Base-by-base conservation (phyloP, 2,329 filamentous ascomycete genomes). In the Rasamsonia emersonii region DNA sequence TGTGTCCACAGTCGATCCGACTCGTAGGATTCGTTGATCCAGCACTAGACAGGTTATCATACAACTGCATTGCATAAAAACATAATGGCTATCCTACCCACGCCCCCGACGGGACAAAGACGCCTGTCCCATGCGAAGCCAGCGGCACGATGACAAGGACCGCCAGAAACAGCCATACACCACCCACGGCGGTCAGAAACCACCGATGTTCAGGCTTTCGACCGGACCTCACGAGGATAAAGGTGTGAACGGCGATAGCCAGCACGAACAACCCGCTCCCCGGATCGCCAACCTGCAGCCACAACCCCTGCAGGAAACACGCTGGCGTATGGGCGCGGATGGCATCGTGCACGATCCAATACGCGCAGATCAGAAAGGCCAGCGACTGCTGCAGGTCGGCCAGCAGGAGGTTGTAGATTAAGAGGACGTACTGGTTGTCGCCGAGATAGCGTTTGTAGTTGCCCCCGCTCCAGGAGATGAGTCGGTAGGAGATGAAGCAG, bases 181-280 rank as follows among this genome's bases (percentile, higher is more conserved):
- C 49, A 9, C 66, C 35, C 10, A 72, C 65, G 8, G 53, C 54
- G 3, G 41, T 35, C 4, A 68, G 53, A 33, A 73, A 71, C 32
- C 51, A 47, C n/a, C 41, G 50, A 43, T 68, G 63, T 4, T 58
- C 54, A 42, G 70, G 40, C 31, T 66, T 65, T 27, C 57, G 59
- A 7, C 67, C 65, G 40, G 61, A 59, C 6, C 69, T 58, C 5
- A 73, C 62, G 5, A 65, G 55, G 33, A 67, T 40, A 47, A 67
- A 70, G 0, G 69, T 73, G 39, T 73, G 68, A n/a, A 71, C 47
- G 8, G 68, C 68, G 43, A 73, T 73, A 7, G 67, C 64, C 4
- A 73, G 51, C 30, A 72, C 64, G 42, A 73, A 70, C 32, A 72
- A 56, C n/a, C 68, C 67, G 42, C 65, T 66, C 4, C 63, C 55